Percentiles rank a stretch among this genome's conserved stretches.
Evolutionary conservation across 805 yeast species (phyloP).

Genomic region (Candida argentea): DNA sequence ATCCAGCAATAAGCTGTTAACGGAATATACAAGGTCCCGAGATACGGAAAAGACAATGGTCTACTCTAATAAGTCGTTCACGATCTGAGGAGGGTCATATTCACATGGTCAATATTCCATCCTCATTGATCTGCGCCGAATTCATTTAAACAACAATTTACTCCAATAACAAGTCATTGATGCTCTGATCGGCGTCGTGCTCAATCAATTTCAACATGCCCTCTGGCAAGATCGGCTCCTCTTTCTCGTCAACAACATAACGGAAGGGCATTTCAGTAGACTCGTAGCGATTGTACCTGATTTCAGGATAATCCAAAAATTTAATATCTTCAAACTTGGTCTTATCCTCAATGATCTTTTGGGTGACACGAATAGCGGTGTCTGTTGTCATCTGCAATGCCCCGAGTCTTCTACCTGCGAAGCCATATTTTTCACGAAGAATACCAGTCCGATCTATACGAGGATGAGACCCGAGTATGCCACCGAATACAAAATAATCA

Average conservation of each 20-base stretch:
- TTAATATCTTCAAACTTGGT: conserved; percentile 58
- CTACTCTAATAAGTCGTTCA: no score
- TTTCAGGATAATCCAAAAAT: conserved; percentile 90
- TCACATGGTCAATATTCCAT: no score
- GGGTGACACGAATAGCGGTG: conserved; percentile 91
- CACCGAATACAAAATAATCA: conserved; percentile 92
- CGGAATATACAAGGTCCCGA: not conserved
- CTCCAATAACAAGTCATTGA: conserved; percentile 54
- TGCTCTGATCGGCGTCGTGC: conserved; percentile 73
- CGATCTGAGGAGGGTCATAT: not conserved
- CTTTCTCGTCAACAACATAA: conserved; percentile 55
- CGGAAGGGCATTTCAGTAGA: conserved; percentile 98
- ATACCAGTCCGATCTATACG: conserved; percentile 91
- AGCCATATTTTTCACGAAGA: conserved; percentile 68
- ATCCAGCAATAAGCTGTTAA: conserved; percentile 14
- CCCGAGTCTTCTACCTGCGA: conserved; percentile 81
- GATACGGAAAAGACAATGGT: not conserved
- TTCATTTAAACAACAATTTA: conserved; percentile 6
- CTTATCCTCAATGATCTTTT: conserved; percentile 55
- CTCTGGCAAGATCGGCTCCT: conserved; percentile 76
- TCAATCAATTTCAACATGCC: conserved; percentile 87
- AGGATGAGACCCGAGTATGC: conserved; percentile 91
- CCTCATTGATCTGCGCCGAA: not conserved
- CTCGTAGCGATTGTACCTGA: conserved; percentile 77
- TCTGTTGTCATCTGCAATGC: conserved; percentile 94